These are phyloP conservation scores for Quercus variabilis DNA, from an alignment of 306 rosid species.

Conservation along the genomic window DNA sequence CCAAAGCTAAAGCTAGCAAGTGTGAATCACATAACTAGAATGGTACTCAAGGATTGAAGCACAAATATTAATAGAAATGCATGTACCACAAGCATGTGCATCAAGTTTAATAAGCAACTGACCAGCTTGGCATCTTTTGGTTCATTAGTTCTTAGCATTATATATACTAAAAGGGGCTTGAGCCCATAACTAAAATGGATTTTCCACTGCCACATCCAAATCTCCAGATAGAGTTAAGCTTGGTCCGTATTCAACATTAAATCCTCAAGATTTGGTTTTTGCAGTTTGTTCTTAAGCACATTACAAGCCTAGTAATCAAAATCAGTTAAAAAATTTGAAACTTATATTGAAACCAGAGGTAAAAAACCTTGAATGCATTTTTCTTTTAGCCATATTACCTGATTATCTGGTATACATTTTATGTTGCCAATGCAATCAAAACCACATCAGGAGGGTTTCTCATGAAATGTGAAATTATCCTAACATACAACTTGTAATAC, in stretches of 20 bases:
- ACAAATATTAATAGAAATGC: neutral
- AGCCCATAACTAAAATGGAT: neutral
- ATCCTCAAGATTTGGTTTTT: neutral
- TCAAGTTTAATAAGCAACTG: neutral
- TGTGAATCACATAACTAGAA: neutral
- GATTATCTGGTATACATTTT: neutral
- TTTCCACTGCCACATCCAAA: neutral
- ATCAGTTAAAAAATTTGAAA: neutral
- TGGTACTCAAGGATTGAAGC: neutral
- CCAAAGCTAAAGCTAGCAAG: constrained; percentile 5
- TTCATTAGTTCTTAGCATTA: neutral
- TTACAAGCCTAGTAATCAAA: neutral
- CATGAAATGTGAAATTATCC: neutral
- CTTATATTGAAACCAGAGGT: neutral
- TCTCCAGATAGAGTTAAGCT: neutral
- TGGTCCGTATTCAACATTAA: neutral
- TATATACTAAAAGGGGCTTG: neutral
- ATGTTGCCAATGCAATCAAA: neutral
- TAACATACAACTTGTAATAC: neutral
- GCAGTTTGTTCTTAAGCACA: neutral
- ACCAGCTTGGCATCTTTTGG: neutral
- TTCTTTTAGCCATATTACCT: neutral
- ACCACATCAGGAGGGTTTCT: neutral
- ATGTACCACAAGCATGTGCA: neutral
- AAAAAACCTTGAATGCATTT: neutral